These are phyloP conservation scores for Botrytis medusae DNA, from an alignment of 2,329 filamentous ascomycete genomes.

Conservation along the genomic window DNA sequence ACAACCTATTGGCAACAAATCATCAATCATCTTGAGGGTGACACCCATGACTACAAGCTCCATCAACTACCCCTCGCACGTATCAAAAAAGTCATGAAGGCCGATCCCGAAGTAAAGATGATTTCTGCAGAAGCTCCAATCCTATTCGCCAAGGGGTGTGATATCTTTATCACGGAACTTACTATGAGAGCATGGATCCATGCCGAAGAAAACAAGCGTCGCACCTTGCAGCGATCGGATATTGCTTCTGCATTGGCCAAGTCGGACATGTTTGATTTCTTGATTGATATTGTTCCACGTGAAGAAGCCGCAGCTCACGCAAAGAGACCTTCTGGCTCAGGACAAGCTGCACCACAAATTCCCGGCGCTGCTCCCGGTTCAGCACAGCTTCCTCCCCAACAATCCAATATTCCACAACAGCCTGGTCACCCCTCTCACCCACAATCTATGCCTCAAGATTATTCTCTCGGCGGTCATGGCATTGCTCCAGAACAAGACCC, in stretches of 20 bases:
- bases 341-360: conserved; percentile 46
- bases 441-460: conserved; percentile 63
- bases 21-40: conserved; percentile 90
- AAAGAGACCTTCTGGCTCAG: conserved; percentile 63
- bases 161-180: conserved; percentile 98
- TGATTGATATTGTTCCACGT: conserved; percentile 96
- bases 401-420: conserved; percentile 45
- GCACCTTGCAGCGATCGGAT: conserved; percentile 91
- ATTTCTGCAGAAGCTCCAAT: conserved; percentile 98
- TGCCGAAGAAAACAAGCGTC: conserved; percentile 96
- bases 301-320: conserved; percentile 87
- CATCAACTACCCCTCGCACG: conserved; percentile 95
- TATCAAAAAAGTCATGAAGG: conserved; percentile 99
- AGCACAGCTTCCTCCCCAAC: conserved; percentile 53
- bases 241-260: conserved; percentile 95
- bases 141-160: conserved; percentile 95
- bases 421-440: conserved; percentile 47
- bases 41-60: conserved; percentile 97
- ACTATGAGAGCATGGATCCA: conserved; percentile 99
- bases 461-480: conserved; percentile 58
- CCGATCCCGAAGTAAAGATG: conserved; percentile 99
- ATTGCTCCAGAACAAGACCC: conserved; percentile 67
- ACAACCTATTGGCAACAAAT: conserved; percentile 99
- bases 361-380: conserved; percentile 49
- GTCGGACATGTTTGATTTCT: conserved; percentile 99